Conservation (phyloP, 345 rosid species). For the Eucalyptus guilfoylei region DNA sequence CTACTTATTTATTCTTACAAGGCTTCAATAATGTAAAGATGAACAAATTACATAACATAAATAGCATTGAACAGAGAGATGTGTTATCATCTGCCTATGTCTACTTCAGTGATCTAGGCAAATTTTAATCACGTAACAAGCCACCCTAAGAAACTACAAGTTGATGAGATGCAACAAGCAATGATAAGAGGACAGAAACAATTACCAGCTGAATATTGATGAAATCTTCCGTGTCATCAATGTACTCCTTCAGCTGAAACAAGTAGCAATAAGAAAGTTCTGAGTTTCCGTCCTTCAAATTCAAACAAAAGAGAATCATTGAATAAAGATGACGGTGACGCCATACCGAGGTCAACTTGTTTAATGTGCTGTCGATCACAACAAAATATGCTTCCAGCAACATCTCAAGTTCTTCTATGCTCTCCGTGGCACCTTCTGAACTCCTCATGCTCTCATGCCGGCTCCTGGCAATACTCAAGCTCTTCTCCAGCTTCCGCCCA, state of each 20-base stretch:
- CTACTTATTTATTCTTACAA: neutral
- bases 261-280: neutral
- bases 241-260: constrained; percentile 91
- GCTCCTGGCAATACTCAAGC: constrained; percentile 85
- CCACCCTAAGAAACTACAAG: neutral
- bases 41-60: neutral
- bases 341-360: constrained; percentile 89
- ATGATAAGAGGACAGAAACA: neutral
- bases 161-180: neutral
- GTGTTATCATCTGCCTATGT: neutral
- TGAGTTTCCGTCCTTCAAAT: neutral
- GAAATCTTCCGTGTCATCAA: constrained; percentile 95
- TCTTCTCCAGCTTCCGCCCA: constrained; percentile 68
- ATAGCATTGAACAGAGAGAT: neutral
- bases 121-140: neutral
- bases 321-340: neutral
- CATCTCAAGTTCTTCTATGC: constrained; percentile 95
- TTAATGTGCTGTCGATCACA: constrained; percentile 87
- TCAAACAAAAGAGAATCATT: neutral
- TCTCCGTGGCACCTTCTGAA: constrained; percentile 58
- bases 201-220: constrained; percentile 91
- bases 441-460: constrained; percentile 89
- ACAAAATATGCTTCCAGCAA: constrained; percentile 98
- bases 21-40: neutral
- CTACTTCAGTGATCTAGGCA: neutral